A percentile compares a stretch with the other conserved stretches of the same genome.
Evolutionary conservation across 768 basidiomycete species (phyloP).

Genomic region (Saitozyma podzolica): DNA sequence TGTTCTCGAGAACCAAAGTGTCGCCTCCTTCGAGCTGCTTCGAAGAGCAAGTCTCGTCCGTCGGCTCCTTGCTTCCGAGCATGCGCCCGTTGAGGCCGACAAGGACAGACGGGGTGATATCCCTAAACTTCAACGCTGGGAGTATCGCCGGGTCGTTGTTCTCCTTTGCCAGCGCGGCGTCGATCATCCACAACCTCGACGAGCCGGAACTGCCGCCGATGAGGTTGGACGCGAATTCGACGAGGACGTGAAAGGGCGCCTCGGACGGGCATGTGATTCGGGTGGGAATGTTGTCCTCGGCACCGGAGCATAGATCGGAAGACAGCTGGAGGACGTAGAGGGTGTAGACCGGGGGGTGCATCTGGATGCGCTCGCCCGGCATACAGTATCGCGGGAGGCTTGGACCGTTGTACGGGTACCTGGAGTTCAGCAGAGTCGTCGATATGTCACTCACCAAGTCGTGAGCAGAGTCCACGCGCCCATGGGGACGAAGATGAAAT

Average conservation of each 20-base stretch:
- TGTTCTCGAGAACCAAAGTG: conserved; percentile 68
- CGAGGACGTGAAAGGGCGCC: conserved; percentile 24
- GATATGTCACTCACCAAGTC: conserved; percentile 62
- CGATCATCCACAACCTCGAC: conserved; percentile 17
- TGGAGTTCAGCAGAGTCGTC: conserved; percentile 44
- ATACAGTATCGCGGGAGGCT: conserved; percentile 24
- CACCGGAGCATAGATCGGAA: conserved; percentile 2
- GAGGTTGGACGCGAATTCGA: conserved; percentile 21
- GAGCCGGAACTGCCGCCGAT: neutral
- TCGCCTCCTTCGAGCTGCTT: conserved; percentile 57
- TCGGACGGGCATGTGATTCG: conserved; percentile 33
- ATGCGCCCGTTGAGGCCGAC: conserved; percentile 4
- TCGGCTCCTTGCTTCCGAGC: conserved; percentile 3
- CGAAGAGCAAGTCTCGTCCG: conserved; percentile 4
- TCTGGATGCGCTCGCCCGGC: conserved; percentile 28
- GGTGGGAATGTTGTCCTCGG: conserved; percentile 11
- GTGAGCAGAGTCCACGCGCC: conserved; percentile 69
- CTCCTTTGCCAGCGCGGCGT: conserved; percentile 3
- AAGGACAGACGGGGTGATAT: neutral
- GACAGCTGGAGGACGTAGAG: conserved; percentile 23
- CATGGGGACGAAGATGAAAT: conserved; percentile 74
- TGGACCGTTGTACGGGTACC: conserved; percentile 61
- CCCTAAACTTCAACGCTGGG: neutral
- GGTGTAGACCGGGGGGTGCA: conserved; percentile 30
- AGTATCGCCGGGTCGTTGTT: conserved; percentile 14